Base-by-base conservation (phyloP, 1,139 yeast genomes). In the Arxiozyma slooffiae region DNA sequence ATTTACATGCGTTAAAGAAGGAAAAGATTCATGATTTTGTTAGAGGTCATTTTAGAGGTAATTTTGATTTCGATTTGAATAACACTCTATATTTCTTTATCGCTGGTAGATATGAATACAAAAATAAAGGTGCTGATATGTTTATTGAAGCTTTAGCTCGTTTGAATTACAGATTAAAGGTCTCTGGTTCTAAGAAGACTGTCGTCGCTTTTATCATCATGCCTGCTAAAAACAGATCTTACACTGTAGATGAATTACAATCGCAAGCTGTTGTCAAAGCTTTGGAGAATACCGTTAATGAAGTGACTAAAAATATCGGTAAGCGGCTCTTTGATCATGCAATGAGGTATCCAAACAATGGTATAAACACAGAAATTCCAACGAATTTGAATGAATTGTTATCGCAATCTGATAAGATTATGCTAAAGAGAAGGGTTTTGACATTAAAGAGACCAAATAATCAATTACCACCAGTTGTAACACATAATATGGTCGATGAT, bases 151-250 rank as follows among this genome's bases (percentile, higher is more conserved):
- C 96, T 2, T 77, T 92, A 60, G 97, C 97, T 1, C 78, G 98
- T 60, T 78, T 92, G 64, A 92, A 92, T 70, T 92, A 90, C 68
- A 78, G 81, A 57, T 78, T 92, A 64, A 89, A 92, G 71, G 82
- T 80, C 56, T 69, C 81, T 7, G 89, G 88, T 41, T 85, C 96
- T 16, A 86, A 85, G 61, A 85, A 83, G 75, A 92, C 97, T 0
- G 94, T 92, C 37, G 97, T 92, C 47, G 97, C 97, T n/a, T 92
- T 92, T 67, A 87, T 92, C 62, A 90, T 92, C 68, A 92, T 92
- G 98, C 98, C 98, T 1, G 97, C 97, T 21, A 81, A 83, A 51
- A 90, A 95, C 52, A 84, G 84, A 61, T 89, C 97, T 0, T 92
- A 89, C 71, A 92, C 97, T 1, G 95, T 89, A 42, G 98, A 92